A percentile compares a stretch with the other conserved stretches of the same genome.
Evolutionary conservation across 805 yeast genomes (phyloP).

Genomic region (Yamadazyma akitaensis): DNA sequence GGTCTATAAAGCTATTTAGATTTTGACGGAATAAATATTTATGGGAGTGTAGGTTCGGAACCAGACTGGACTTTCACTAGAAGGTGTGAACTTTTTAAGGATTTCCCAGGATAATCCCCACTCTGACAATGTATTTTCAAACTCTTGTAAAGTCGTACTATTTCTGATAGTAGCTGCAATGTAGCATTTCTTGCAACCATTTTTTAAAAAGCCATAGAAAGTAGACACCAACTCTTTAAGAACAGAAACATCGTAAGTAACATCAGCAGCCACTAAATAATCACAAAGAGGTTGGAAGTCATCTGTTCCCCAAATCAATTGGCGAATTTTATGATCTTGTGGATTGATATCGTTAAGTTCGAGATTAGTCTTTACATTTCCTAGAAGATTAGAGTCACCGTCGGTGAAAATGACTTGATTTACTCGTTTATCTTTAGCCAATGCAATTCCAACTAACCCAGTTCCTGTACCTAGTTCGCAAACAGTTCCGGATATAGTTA

Average conservation of each 20-base stretch:
- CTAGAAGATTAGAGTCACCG: conserved; percentile 47
- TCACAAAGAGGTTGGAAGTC: conserved; percentile 37
- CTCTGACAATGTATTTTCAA: conserved; percentile 26
- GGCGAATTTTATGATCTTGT: conserved; percentile 16
- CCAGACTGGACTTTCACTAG: background rate
- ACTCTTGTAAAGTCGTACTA: conserved; percentile 25
- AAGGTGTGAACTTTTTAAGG: conserved; percentile 9
- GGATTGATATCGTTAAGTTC: conserved; percentile 1
- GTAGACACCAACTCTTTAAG: conserved; percentile 54
- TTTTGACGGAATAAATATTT: conserved; percentile 1
- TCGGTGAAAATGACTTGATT: conserved; percentile 53
- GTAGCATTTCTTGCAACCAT: conserved; percentile 31
- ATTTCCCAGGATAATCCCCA: conserved; percentile 21
- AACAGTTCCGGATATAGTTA: conserved; percentile 23
- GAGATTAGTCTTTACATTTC: background rate
- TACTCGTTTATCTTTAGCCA: conserved; percentile 25
- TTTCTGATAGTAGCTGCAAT: conserved; percentile 80
- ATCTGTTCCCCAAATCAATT: conserved; percentile 56
- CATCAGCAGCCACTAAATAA: conserved; percentile 77
- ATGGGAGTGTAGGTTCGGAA: conserved; percentile 2
- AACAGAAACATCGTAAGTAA: conserved; percentile 71
- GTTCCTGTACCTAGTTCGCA: conserved; percentile 90
- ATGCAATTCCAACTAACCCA: conserved; percentile 65
- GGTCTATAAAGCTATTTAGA: background rate
- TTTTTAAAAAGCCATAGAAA: conserved; percentile 35